Evolutionary conservation across 1,284 basidiomycete genomes (phyloP).

Genomic region (Rhodotorula sp.): DNA sequence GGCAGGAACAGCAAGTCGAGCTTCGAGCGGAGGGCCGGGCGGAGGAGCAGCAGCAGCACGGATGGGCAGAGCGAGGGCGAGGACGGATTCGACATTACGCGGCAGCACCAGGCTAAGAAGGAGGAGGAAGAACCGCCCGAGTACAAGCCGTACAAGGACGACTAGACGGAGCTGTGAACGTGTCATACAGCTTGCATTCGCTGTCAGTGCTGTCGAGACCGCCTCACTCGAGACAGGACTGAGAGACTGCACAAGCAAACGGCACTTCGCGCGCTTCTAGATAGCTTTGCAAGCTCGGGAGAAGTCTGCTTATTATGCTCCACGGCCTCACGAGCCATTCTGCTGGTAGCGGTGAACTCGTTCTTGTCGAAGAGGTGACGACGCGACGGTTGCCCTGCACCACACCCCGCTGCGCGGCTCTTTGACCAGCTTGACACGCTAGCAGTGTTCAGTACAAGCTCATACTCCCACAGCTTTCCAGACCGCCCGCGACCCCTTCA

Average conservation of each 20-base stretch:
- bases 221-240: not conserved
- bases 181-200: too few relatives aligned
- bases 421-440: too few relatives aligned
- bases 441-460: not conserved
- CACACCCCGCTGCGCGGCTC: not conserved
- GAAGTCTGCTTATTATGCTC: not conserved
- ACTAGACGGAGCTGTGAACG: not conserved
- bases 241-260: not conserved
- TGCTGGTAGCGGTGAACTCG: not conserved
- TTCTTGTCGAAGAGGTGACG: not conserved
- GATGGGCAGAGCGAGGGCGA: not conserved
- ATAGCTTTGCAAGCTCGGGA: not conserved
- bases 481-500: not conserved
- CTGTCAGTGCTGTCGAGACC: not conserved
- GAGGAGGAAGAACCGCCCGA: conserved; percentile 8
- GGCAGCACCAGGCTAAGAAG: conserved; percentile 1
- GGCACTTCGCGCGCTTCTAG: not conserved
- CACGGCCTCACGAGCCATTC: not conserved
- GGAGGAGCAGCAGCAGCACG: not conserved
- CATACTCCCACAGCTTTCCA: not conserved
- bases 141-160: conserved; percentile 11
- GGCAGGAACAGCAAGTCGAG: conserved; percentile 24
- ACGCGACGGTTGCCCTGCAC: not conserved
- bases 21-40: not conserved
- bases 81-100: conserved; percentile 23